Percentiles rank a stretch among this genome's conserved stretches.
phyloP scores from a whole-genome alignment of 2,329 filamentous ascomycete species.

The Microdochium trichocladiopsis region DNA sequence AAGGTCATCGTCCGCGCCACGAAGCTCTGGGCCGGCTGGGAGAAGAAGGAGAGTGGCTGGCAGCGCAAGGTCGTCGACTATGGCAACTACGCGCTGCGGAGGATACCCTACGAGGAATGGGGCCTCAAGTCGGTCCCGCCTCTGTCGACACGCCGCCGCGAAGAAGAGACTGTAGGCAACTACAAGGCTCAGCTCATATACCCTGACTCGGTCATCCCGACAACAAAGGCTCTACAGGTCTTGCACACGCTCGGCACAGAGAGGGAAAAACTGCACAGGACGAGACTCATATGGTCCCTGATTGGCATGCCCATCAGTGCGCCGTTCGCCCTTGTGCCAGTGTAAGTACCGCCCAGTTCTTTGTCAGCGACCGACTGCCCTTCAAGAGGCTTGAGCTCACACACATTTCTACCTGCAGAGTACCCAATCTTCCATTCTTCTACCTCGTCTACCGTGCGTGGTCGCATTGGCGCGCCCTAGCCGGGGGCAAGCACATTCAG shows the following conservation, averaged over 20 bases:
- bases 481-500: constrained; percentile 77
- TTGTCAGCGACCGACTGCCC: too few species aligned
- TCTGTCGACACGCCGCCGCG: constrained; percentile 58
- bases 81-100: constrained; percentile 77
- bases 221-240: constrained; percentile 56
- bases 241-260: constrained; percentile 70
- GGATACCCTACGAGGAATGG: constrained; percentile 97
- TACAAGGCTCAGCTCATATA: constrained; percentile 70
- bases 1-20: constrained; percentile 64
- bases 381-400: too few species aligned
- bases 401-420: constrained; percentile 38
- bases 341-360: constrained; percentile 58
- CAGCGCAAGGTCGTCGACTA: constrained; percentile 80
- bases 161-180: constrained; percentile 54
- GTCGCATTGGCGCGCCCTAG: constrained; percentile 84
- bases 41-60: constrained; percentile 78
- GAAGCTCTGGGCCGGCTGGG: constrained; percentile 78
- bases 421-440: constrained; percentile 95
- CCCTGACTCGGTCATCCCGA: constrained; percentile 62
- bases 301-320: constrained; percentile 75
- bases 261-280: constrained; percentile 69
- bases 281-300: constrained; percentile 73
- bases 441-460: constrained; percentile 87
- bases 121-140: constrained; percentile 90
- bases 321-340: constrained; percentile 75